Evolutionary conservation across 2,329 filamentous ascomycete species (phyloP).

Genomic region (Ceratocystis cubensis): DNA sequence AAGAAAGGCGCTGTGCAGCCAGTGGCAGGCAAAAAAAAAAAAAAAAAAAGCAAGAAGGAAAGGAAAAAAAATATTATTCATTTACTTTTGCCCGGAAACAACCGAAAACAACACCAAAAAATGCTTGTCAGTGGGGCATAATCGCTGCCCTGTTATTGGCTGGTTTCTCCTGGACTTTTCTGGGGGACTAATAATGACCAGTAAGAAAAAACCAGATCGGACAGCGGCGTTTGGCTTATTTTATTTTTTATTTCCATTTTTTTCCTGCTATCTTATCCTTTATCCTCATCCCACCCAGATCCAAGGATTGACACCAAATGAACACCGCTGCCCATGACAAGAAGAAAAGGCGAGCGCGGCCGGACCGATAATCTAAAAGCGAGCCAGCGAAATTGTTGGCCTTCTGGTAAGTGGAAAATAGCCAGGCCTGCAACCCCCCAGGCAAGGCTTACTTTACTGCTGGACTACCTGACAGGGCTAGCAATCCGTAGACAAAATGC

Average conservation of each 20-base stretch:
- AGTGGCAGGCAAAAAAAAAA: not conserved
- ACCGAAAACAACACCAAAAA: not conserved
- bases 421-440: not conserved
- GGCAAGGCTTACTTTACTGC: not conserved
- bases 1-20: not conserved
- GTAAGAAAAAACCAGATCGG: not conserved
- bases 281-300: not conserved
- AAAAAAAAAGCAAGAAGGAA: no score
- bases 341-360: not conserved
- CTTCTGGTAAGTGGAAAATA: not conserved
- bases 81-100: slow-evolving; percentile 6
- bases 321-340: not conserved
- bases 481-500: not conserved
- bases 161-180: not conserved
- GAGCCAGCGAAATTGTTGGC: not conserved
- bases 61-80: not conserved
- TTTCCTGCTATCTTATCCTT: not conserved
- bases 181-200: slow-evolving; percentile 1
- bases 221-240: not conserved
- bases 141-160: not conserved
- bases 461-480: not conserved
- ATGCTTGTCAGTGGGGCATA: not conserved
- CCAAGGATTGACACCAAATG: not conserved
- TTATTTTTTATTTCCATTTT: no score
- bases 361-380: not conserved